Evolutionary conservation across 2,329 filamentous ascomycete genomes (phyloP).

Genomic region (Pestalotiopsis sp.): DNA sequence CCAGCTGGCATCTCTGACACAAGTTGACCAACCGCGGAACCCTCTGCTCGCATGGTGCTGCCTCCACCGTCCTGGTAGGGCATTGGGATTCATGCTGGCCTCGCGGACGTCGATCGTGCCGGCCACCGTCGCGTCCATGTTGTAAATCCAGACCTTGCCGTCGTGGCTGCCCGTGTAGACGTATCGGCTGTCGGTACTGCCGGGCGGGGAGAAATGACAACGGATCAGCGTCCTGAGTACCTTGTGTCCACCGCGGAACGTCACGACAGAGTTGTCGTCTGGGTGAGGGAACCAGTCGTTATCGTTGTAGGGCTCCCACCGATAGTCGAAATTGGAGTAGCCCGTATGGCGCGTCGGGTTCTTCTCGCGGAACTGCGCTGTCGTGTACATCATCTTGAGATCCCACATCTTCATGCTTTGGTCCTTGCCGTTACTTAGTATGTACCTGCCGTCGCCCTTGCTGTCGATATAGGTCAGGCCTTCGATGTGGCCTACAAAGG

Average conservation of each 20-base stretch:
- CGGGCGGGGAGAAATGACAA: slow-evolving; percentile 91
- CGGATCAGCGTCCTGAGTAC: slow-evolving; percentile 90
- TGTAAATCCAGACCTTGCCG: slow-evolving; percentile 89
- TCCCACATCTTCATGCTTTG: slow-evolving; percentile 99
- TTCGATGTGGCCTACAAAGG: slow-evolving; percentile 68
- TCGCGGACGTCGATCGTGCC: slow-evolving; percentile 76
- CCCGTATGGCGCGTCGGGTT: slow-evolving; percentile 57
- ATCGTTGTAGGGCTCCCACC: slow-evolving; percentile 67
- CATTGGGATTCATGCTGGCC: slow-evolving; percentile 67
- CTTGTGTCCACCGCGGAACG: slow-evolving; percentile 80
- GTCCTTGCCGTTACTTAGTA: slow-evolving; percentile 93
- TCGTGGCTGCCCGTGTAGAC: slow-evolving; percentile 92
- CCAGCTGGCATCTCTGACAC: slow-evolving; percentile 88
- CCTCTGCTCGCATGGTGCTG: slow-evolving; percentile 59
- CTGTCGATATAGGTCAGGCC: slow-evolving; percentile 71
- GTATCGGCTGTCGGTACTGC: slow-evolving; percentile 85
- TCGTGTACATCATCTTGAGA: slow-evolving; percentile 82
- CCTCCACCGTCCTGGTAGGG: slow-evolving; percentile 55
- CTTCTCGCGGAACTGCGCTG: slow-evolving; percentile 61
- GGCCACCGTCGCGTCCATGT: slow-evolving; percentile 85
- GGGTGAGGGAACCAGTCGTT: slow-evolving; percentile 73
- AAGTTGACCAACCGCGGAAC: slow-evolving; percentile 68
- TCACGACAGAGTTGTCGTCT: slow-evolving; percentile 88
- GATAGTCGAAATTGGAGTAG: slow-evolving; percentile 72
- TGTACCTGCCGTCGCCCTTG: slow-evolving; percentile 75